A percentile compares a stretch with the other conserved stretches of the same genome.
Conservation (phyloP, 2,329 filamentous ascomycete species). For the Colletotrichum chlorophyti region DNA sequence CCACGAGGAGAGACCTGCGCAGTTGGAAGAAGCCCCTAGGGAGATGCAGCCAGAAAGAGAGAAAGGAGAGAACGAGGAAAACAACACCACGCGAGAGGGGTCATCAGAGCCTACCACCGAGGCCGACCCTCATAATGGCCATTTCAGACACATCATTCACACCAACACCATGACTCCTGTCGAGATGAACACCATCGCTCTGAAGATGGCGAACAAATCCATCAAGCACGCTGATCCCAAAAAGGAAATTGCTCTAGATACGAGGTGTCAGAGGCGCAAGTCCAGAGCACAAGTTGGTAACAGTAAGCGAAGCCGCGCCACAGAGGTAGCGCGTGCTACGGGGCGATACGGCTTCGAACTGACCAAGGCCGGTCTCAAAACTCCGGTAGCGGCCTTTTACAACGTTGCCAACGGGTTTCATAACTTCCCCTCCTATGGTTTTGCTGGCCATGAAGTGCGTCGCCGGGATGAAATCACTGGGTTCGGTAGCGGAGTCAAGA, state of each 20-base stretch:
- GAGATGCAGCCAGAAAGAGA: neutral
- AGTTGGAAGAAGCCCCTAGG: no score
- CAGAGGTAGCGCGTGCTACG: constrained; percentile 44
- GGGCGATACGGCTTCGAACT: constrained; percentile 66
- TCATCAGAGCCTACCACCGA: neutral
- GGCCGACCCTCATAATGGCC: neutral
- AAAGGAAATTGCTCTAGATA: neutral
- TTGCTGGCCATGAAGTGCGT: constrained; percentile 70
- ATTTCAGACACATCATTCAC: neutral
- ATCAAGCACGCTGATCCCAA: constrained; percentile 59
- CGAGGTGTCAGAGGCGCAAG: neutral
- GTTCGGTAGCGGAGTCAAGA: constrained; percentile 63
- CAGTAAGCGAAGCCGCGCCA: constrained; percentile 16
- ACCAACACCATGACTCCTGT: constrained; percentile 28
- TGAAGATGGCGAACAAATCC: constrained; percentile 40
- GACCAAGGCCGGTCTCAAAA: constrained; percentile 65
- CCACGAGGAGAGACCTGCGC: no score
- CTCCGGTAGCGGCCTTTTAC: constrained; percentile 73
- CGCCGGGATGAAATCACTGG: constrained; percentile 72
- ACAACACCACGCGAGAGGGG: constrained; percentile 6
- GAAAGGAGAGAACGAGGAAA: neutral
- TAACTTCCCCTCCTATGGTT: constrained; percentile 71
- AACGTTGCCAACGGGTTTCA: constrained; percentile 76
- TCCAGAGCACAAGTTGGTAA: neutral
- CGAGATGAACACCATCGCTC: constrained; percentile 38